Evolutionary conservation across 2,329 filamentous ascomycete genomes (phyloP), one percentile per base, ranked within the genome.

Genomic region (Aureobasidium uvarum): DNA sequence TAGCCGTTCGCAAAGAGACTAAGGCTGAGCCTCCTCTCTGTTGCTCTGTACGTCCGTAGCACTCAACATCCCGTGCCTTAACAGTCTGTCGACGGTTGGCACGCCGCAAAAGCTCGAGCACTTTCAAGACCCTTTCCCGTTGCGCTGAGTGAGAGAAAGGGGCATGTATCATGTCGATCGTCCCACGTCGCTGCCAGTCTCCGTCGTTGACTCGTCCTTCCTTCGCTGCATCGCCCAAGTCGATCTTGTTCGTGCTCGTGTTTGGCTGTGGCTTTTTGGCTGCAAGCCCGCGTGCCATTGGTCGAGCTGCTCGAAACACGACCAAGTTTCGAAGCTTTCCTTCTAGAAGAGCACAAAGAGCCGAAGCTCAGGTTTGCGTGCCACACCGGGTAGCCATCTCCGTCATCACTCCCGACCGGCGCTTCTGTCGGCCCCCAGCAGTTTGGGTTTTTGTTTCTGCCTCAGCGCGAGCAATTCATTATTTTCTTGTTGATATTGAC

Each of bases 101-200:
- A 58, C 54, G 23, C 39, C 25, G 38, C 39, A 58, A 45, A 45
- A 43, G 54, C 54, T 58, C 54, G 54, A 55, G 52, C 41, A 46
- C 39, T 48, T 36, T 39, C 13, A 33, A 62, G 45, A 50, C 58
- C 58, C 58, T 51, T 51, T 41, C n/a, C 20, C 45, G 58, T 62
- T 51, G 58, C 13, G 58, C 58, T 62, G 33, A 51, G 28, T 5
- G 31, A 46, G 56, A 58, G 54, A 58, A 58, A 28, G 43, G 56
- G 41, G 41, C 56, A 60, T 60, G 56, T 60, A 60, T 48, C 31
- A 50, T 62, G 58, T 62, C 45, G 58, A 62, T 62, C 58, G 20
- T 50, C 8, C 45, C 58, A 62, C 45, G 10, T 33, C 25, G n/a
- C 58, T 41, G 45, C 45, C 31, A 25, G n/a, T 46, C 16, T 31